A percentile compares a stretch with the other conserved stretches of the same genome.
Evolutionary conservation across 208 protist genomes (phyloP).

Genomic region (Kentomonas sorsogonicus): DNA sequence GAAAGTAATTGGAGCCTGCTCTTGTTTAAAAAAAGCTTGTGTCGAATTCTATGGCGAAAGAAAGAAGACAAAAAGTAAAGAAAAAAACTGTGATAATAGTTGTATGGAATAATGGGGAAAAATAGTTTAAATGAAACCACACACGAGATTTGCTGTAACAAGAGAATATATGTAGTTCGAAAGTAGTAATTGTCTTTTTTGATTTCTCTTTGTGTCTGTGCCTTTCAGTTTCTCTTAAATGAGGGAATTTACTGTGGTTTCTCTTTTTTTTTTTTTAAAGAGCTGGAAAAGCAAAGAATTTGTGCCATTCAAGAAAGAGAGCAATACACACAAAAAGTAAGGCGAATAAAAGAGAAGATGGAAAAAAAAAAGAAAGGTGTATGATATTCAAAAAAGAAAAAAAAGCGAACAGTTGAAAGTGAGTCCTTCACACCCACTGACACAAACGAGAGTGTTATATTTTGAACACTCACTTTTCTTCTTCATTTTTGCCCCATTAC

Average conservation of each 20-base stretch:
- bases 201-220: neutral
- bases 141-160: neutral
- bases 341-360: neutral
- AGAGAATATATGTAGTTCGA: too few species aligned
- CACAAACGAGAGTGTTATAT: neutral
- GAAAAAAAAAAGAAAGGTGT: conserved; percentile 14
- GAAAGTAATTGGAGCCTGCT: too few species aligned
- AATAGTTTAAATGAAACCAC: neutral
- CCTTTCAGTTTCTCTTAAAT: conserved; percentile 3
- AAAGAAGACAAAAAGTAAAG: neutral
- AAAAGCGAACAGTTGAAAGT: conserved; percentile 3
- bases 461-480: conserved; percentile 6
- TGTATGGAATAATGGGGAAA: neutral
- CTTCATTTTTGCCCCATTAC: too few species aligned
- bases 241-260: neutral
- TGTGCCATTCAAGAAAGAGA: neutral
- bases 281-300: conserved; percentile 1
- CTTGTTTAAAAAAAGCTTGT: too few species aligned
- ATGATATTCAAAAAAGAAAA: conserved; percentile 10
- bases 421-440: neutral
- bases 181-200: conserved; percentile 7
- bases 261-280: conserved; percentile 10
- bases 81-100: neutral
- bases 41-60: too few species aligned
- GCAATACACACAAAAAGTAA: neutral